Evolutionary conservation across 441 rosid genomes (phyloP), one percentile per base, ranked within the genome.

Genomic region (Jatropha multifida): DNA sequence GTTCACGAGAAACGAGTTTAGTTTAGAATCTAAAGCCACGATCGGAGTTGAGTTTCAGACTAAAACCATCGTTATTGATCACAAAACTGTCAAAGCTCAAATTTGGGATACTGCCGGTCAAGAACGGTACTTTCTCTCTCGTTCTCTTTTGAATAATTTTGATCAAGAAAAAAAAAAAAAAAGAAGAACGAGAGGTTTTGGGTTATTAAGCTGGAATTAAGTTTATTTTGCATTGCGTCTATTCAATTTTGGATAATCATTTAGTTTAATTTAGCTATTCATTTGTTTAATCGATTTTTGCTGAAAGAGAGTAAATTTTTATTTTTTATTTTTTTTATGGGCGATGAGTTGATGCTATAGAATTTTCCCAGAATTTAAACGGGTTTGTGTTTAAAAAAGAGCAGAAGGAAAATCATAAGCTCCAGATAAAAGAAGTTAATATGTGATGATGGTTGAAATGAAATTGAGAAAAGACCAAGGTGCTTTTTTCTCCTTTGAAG

Each of bases 21-120:
- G 38, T 71, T 26, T 85, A 4, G 88, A 85, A 46, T 85, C 88
- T 8, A 85, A 85, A 76, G 82, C 88, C 49, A 85, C 86, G 58
- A 83, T 85, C 69, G 88, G 88, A 14, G 88, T 83, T 27, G 88
- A 85, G 56, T 85, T 85, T 59, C 86, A 85, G 55, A 81, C 85
- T 4, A 85, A 82, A 72, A 86, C 85, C 44, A 66, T 86, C 42
- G n/a, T 67, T 38, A 69, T 86, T 59, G 84, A 86, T 73, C 76
- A 75, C 42, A 83, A 83, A 76, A 82, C 83, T 72, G 79, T 88
- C 81, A 83, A 83, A 78, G 88, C 89, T 63, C 91, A 88, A 78
- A 65, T 76, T 83, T 83, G 83, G 88, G 88, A 78, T 55, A 82
- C 83, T 44, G 84, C 85, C 20, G 78, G 82, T 13, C 87, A 86